Evolutionary conservation across 2,329 filamentous ascomycete genomes (phyloP).

Genomic region (Exophiala xenobiotica): DNA sequence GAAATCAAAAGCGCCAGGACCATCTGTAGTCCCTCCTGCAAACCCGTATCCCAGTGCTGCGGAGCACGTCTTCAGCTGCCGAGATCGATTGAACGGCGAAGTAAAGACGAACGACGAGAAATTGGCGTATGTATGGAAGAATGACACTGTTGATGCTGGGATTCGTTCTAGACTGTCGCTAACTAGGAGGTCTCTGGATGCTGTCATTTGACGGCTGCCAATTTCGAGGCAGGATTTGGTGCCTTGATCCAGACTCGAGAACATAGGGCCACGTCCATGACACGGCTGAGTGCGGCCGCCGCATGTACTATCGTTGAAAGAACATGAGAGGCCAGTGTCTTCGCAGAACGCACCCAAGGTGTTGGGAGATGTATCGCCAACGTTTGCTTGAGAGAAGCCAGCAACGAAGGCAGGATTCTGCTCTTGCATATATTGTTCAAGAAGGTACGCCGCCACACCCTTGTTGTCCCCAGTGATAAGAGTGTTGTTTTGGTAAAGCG

Average conservation of each 20-base stretch:
- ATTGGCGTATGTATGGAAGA: slow-evolving; percentile 82
- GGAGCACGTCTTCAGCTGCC: slow-evolving; percentile 66
- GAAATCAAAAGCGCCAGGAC: slow-evolving; percentile 89
- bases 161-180: slow-evolving; percentile 49
- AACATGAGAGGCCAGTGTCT: slow-evolving; percentile 61
- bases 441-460: slow-evolving; percentile 81
- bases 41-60: slow-evolving; percentile 90
- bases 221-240: slow-evolving; percentile 52
- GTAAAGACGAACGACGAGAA: slow-evolving; percentile 73
- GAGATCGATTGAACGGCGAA: slow-evolving; percentile 67
- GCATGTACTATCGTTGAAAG: slow-evolving; percentile 76
- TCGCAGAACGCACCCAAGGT: slow-evolving; percentile 86
- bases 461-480: slow-evolving; percentile 94
- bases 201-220: slow-evolving; percentile 46
- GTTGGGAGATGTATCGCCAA: slow-evolving; percentile 89
- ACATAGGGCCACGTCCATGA: slow-evolving; percentile 48
- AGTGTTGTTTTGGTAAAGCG: slow-evolving; percentile 87
- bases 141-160: slow-evolving; percentile 67
- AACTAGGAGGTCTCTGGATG: slow-evolving; percentile 55
- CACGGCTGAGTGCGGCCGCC: slow-evolving; percentile 45
- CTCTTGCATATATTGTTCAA: slow-evolving; percentile 59
- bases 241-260: slow-evolving; percentile 45
- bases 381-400: slow-evolving; percentile 87
- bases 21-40: slow-evolving; percentile 87
- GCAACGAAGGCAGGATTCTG: slow-evolving; percentile 66